phyloP scores from a whole-genome alignment of 2,329 filamentous ascomycete genomes.

The Phoma sp. region DNA sequence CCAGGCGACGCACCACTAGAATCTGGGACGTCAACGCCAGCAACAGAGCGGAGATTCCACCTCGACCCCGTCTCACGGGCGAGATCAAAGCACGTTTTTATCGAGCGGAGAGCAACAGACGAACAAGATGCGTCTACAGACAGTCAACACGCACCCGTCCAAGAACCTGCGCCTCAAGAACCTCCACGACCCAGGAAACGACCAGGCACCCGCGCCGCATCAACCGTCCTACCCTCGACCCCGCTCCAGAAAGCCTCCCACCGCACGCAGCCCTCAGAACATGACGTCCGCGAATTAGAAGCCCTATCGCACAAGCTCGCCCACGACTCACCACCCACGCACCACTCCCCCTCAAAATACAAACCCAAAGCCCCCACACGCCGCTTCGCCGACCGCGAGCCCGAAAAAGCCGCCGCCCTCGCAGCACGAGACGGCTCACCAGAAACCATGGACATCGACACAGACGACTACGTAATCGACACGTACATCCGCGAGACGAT shows the following conservation, averaged over 20 bases:
- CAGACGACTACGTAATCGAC: conserved; percentile 66
- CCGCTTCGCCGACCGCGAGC: conserved; percentile 44
- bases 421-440: conserved; percentile 17
- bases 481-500: conserved; percentile 62
- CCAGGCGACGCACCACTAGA: conserved; percentile 21
- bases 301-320: conserved; percentile 43
- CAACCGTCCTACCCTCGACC: conserved; percentile 16
- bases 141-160: conserved; percentile 5
- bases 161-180: conserved; percentile 12
- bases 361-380: conserved; percentile 44
- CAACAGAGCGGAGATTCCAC: conserved; percentile 32
- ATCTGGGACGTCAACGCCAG: conserved; percentile 24
- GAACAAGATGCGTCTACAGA: conserved; percentile 3
- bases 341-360: conserved; percentile 38
- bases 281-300: conserved; percentile 42
- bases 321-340: conserved; percentile 28
- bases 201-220: conserved; percentile 34
- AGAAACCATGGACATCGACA: conserved; percentile 48
- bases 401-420: conserved; percentile 32
- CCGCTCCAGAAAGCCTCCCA: conserved; percentile 12
- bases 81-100: conserved; percentile 28
- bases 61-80: conserved; percentile 28
- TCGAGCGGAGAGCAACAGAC: conserved; percentile 22
- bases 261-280: conserved; percentile 26
- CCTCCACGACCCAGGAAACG: conserved; percentile 33